Evolutionary conservation across 2,329 filamentous ascomycete species (phyloP), one percentile per base, ranked within the genome.

Genomic region (Tolypocladium nubicola): DNA sequence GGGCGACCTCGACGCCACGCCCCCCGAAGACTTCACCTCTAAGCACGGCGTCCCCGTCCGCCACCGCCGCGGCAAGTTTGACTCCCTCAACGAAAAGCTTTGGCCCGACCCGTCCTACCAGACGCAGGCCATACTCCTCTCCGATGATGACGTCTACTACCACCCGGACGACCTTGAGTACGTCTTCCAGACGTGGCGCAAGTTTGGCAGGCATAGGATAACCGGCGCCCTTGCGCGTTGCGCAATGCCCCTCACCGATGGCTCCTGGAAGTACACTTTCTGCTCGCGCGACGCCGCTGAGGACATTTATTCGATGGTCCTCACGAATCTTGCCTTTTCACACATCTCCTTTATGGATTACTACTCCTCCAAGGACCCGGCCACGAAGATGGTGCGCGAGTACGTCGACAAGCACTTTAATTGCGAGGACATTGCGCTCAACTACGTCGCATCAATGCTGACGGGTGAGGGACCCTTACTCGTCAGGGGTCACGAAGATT

Each of bases 371-470:
- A 64, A 67, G 21, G 68, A 71, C 21, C 64, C 63, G 1, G 56
- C 62, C 50, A 64, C 68, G 60, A 64, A 60, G 5, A 63, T 63
- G 55, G 66, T 75, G 23, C 69, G 72, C 2, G 62, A 68, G 1
- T 71, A 73, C 56, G 71, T 75, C n/a, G 72, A 75, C 30, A 58
- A 69, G 23, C 63, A 68, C 52, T 69, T 72, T 63, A 74, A 75
- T 61, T 75, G 72, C 65, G 72, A 75, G 59, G 72, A 75, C 53
- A 67, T 75, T 58, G 72, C 69, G 23, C 58, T 75, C 55, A 75
- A 75, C 62, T 74, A 68, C 43, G 61, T 73, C 33, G 63, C 66
- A 9, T 67, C 68, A 1, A 60, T 68, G n/a, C 57, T 74, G 47
- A 73, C 71, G 0, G 65, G 70, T 14, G 61, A 65, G 16, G 70